Percentiles rank a stretch among this genome's conserved stretches.
Conservation (phyloP, 1,284 basidiomycete genomes). For the Agroathelia rolfsii region DNA sequence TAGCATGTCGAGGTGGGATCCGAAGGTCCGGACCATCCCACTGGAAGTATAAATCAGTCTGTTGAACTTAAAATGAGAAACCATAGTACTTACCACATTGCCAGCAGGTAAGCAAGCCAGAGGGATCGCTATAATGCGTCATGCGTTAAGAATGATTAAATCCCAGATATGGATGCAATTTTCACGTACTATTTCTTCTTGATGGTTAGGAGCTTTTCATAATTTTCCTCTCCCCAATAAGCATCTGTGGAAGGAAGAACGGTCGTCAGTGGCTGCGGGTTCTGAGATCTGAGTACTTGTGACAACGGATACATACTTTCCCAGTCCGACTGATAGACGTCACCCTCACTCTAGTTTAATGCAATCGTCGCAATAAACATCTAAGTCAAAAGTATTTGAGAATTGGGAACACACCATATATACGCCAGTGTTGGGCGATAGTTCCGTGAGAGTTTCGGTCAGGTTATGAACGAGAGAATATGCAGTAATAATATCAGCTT, state of each 20-base stretch:
- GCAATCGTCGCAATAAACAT: too few species aligned
- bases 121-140: constrained; percentile 10
- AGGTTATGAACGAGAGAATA: not conserved
- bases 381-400: not conserved
- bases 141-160: too few species aligned
- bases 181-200: constrained; percentile 15
- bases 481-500: not conserved
- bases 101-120: constrained; percentile 16
- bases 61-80: too few species aligned
- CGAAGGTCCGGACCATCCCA: too few species aligned
- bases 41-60: too few species aligned
- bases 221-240: constrained; percentile 19
- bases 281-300: not conserved
- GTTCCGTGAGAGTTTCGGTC: not conserved
- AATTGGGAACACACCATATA: constrained; percentile 8
- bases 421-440: constrained; percentile 1
- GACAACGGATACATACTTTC: constrained; percentile 3
- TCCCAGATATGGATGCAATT: not conserved
- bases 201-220: constrained; percentile 13
- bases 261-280: constrained; percentile 6
- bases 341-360: constrained; percentile 1
- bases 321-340: constrained; percentile 7
- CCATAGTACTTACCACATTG: constrained; percentile 17
- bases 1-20: too few species aligned
- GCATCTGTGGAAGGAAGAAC: too few species aligned